Evolutionary conservation across 2,329 filamentous ascomycete genomes (phyloP), one percentile per base, ranked within the genome.

Genomic region (Neofusicoccum sp.): DNA sequence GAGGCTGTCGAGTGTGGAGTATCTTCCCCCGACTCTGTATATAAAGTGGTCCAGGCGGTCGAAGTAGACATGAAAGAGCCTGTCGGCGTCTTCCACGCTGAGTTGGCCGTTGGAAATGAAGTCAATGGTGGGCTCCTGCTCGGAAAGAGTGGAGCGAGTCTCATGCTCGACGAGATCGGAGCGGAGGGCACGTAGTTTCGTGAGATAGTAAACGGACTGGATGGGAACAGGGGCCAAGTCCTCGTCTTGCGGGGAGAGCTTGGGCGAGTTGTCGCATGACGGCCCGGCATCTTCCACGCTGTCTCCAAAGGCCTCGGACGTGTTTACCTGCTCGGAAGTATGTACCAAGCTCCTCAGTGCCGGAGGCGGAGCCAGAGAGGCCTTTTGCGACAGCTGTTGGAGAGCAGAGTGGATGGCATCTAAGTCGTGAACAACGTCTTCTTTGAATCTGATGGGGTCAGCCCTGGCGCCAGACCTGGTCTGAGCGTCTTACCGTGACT

Each of bases 31-130:
- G 41, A 83, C 78, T 37, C 78, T 77, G 71, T 82, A 83, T 43
- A 81, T 74, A 63, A 80, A 82, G 28, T 79, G 79, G 67, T 81
- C 80, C 36, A 82, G 75, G 43, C 79, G 75, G 34, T 73, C 72
- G 4, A 80, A 67, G 64, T 80, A 83, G 33, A 78, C 71, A 16
- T 73, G 70, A 16, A 80, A 75, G 1, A 82, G 69, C 14, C 72
- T 69, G 33, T 79, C 74, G 5, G 79, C 80, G 48, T 80, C 77
- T 52, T 78, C 74, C 4, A 78, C 56, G 28, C 73, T 77, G 28
- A 85, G 71, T 6, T 81, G 70, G 6, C 82, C 82, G 49, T 79
- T 76, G 1, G 81, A 82, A 52, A 84, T 82, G 66, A 84, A 81
- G 69, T 85, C 83, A 14, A 68, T 68, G 8, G 72, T 64, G n/a